These are phyloP conservation scores for Aristolochia californica DNA, from an alignment of 164 flowering plant species.

Conservation along the genomic window DNA sequence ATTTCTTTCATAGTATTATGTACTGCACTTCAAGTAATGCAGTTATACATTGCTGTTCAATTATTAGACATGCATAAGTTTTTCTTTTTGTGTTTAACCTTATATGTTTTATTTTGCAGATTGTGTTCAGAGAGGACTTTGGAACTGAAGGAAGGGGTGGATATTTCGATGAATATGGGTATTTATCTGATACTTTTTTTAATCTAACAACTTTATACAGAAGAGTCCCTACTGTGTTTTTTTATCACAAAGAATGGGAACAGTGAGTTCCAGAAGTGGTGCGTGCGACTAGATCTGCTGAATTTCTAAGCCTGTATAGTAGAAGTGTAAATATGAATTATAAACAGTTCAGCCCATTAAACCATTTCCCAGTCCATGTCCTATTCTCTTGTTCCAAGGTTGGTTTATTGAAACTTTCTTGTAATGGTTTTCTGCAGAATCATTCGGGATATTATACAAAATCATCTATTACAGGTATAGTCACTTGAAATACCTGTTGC, in stretches of 20 bases:
- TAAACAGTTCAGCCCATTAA: too few species aligned
- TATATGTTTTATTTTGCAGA: conserved; percentile 21
- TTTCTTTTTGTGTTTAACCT: neutral
- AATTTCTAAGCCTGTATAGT: too few species aligned
- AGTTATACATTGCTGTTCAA: neutral
- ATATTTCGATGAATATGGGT: conserved; percentile 86
- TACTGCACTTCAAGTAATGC: too few species aligned
- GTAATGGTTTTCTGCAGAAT: conserved; percentile 41
- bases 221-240: too few species aligned
- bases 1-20: too few species aligned
- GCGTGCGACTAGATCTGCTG: too few species aligned
- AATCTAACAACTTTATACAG: neutral
- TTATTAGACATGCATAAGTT: neutral
- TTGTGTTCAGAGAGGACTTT: conserved; percentile 75
- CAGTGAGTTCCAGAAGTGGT: too few species aligned
- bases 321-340: too few species aligned
- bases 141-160: conserved; percentile 90
- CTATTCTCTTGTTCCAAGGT: too few species aligned
- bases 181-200: conserved; percentile 5
- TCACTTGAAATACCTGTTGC: neutral
- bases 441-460: conserved; percentile 96
- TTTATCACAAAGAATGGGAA: neutral
- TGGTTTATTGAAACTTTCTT: too few species aligned
- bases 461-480: conserved; percentile 79
- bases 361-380: too few species aligned